Evolutionary conservation across 2,329 filamentous ascomycete genomes (phyloP).

Genomic region (Lasiodiplodia theobromae): DNA sequence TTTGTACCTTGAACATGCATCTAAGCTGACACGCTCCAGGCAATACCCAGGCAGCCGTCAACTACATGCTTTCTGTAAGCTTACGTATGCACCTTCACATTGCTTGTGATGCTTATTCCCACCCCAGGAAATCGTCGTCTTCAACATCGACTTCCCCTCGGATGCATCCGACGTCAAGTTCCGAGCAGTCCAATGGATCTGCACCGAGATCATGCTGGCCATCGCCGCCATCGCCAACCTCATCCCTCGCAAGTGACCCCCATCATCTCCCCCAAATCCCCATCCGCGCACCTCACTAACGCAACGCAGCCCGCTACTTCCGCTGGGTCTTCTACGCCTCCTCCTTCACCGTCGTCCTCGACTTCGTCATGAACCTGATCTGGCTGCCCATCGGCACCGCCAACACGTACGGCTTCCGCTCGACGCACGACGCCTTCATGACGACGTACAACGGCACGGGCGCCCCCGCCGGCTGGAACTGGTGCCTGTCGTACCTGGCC

Average conservation of each 20-base stretch:
- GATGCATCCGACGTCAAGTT: slow-evolving; percentile 63
- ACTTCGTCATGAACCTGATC: slow-evolving; percentile 66
- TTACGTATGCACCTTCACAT: background rate
- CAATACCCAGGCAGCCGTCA: slow-evolving; percentile 47
- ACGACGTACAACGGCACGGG: slow-evolving; percentile 63
- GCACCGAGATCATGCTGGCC: slow-evolving; percentile 58
- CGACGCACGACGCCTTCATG: slow-evolving; percentile 66
- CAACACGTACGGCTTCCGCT: slow-evolving; percentile 65
- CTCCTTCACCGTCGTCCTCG: slow-evolving; percentile 60
- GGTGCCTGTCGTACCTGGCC: slow-evolving; percentile 67
- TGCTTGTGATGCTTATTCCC: background rate
- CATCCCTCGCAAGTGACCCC: background rate
- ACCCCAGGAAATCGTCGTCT: slow-evolving; percentile 60
- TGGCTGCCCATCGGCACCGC: slow-evolving; percentile 66
- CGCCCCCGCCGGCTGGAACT: slow-evolving; percentile 65
- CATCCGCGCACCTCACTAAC: background rate
- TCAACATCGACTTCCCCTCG: slow-evolving; percentile 62
- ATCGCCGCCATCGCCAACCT: slow-evolving; percentile 37
- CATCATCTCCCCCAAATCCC: too few relatives aligned
- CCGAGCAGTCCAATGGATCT: slow-evolving; percentile 67
- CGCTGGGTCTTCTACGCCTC: slow-evolving; percentile 61
- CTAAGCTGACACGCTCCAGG: slow-evolving; percentile 36
- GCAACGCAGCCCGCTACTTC: slow-evolving; percentile 42
- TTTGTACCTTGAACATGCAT: background rate
- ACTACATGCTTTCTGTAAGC: slow-evolving; percentile 45